Base-by-base conservation (phyloP, 73 alveolate species). In the Stentor roeselii region DNA sequence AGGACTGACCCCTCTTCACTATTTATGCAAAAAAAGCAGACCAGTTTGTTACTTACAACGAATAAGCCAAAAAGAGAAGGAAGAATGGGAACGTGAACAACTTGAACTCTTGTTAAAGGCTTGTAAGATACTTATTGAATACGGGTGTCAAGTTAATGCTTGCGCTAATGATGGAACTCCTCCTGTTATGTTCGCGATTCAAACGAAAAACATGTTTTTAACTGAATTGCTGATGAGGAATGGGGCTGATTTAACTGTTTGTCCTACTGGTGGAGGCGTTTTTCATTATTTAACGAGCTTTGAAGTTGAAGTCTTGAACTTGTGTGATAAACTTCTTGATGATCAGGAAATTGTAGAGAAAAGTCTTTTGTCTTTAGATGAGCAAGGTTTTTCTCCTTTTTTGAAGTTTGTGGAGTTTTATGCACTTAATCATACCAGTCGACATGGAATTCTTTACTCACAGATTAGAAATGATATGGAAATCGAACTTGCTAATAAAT, bases 381-480 rank as follows among this genome's bases (percentile, higher is more conserved):
- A 90, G 75, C 87, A 93, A 42, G 99, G 99, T 0, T 95, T 90
- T 76, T 91, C 99, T 36, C 98, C 99, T 59, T 84, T 95, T 59
- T 92, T 95, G 0, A 60, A 59, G 3, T 89, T 86, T 40, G 74
- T 91, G 0, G 60, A 86, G 37, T 15, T 59, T 4, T 83, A 86
- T 6, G 21, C 30, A 11, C 6, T 6, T 21, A 50, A 21, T 11
- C 30, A 21, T 11, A 50, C 6, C 21, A 11, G 21, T 50, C 6
- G 21, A 50, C 21, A 50, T 50, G 67, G 76, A n/a, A n/a, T 30
- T 61, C 37, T 61, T 30, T 11, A 61, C 59, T 11, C 6, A 35
- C 6, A 61, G 27, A 36, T 14, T n/a, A 61, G 27, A 61, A n/a
- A n/a, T n/a, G n/a, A n/a, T n/a, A n/a, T n/a, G n/a, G 27, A 14